phyloP scores from a whole-genome alignment of 225 moss, liverwort and hornwort genomes.

The Marchantia paleacea region DNA sequence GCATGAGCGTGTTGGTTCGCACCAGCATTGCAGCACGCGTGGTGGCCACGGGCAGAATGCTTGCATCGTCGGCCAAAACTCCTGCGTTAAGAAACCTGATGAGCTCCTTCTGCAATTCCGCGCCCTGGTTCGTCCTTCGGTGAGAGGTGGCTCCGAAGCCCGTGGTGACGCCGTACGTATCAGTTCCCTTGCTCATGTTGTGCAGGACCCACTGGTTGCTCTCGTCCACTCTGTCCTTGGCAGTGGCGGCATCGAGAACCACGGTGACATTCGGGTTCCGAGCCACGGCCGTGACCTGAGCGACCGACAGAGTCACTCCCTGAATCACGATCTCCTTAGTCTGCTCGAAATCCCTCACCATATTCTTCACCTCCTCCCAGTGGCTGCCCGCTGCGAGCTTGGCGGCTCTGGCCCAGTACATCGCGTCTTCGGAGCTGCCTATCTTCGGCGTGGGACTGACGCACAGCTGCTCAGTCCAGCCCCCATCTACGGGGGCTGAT shows the following conservation, averaged over 20 bases:
- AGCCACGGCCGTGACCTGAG: background rate
- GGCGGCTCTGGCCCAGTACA: constrained; percentile 19
- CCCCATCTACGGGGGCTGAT: background rate
- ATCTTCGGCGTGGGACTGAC: background rate
- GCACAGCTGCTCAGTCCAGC: constrained; percentile 13
- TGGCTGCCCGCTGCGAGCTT: constrained; percentile 14
- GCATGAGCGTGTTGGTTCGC: constrained; percentile 35
- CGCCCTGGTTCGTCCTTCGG: background rate
- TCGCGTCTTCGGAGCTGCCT: constrained; percentile 2
- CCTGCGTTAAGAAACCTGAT: constrained; percentile 18
- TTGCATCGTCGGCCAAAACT: constrained; percentile 13
- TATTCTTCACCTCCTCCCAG: constrained; percentile 22
- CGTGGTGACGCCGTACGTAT: background rate
- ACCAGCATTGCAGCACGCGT: constrained; percentile 39
- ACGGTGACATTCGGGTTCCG: background rate
- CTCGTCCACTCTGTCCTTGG: background rate
- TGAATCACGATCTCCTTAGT: constrained; percentile 26
- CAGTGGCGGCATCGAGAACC: background rate
- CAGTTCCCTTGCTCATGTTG: background rate
- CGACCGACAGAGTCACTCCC: background rate
- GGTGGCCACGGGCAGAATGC: constrained; percentile 20
- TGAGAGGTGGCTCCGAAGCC: background rate
- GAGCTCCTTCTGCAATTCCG: background rate
- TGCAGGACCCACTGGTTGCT: background rate
- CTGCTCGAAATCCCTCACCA: constrained; percentile 27